phyloP scores from a whole-genome alignment of 495 filamentous ascomycete species.

The Hypomontagnella submonticulosa region DNA sequence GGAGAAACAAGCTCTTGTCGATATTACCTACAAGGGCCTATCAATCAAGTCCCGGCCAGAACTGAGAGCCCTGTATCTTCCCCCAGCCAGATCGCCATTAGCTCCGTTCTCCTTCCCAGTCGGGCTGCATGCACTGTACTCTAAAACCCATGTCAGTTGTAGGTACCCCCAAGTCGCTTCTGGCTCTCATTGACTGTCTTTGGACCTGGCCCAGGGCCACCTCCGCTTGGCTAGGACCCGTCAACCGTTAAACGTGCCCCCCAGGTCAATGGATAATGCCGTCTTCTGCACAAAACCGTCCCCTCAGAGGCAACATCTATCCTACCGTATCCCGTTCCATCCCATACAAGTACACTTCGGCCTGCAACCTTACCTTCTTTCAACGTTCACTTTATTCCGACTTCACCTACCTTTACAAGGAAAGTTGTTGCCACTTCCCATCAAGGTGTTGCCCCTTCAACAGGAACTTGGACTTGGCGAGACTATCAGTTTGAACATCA shows the following conservation, averaged over 20 bases:
- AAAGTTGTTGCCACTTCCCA: slow-evolving; percentile 27
- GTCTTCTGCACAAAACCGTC: slow-evolving; percentile 62
- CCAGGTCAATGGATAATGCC: slow-evolving; percentile 57
- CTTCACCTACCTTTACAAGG: slow-evolving; percentile 50
- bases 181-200: slow-evolving; percentile 49
- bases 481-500: slow-evolving; percentile 33
- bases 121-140: slow-evolving; percentile 61
- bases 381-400: slow-evolving; percentile 54
- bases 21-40: slow-evolving; percentile 41
- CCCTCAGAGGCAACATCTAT: slow-evolving; percentile 57
- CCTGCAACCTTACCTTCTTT: slow-evolving; percentile 57
- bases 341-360: slow-evolving; percentile 62
- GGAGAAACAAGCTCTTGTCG: slow-evolving; percentile 35
- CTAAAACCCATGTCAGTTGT: slow-evolving; percentile 55
- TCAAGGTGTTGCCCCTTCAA: slow-evolving; percentile 38
- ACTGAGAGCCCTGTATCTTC: slow-evolving; percentile 48
- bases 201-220: slow-evolving; percentile 52
- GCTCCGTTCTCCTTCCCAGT: slow-evolving; percentile 64
- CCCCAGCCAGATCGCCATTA: slow-evolving; percentile 60
- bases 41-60: slow-evolving; percentile 49
- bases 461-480: slow-evolving; percentile 36
- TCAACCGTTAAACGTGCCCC: slow-evolving; percentile 55
- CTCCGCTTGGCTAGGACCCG: slow-evolving; percentile 52
- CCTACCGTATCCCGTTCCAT: slow-evolving; percentile 55
- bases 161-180: slow-evolving; percentile 51